phyloP scores from a whole-genome alignment of 352 stramenopile genomes.

The Phytopythium mirpurense region DNA sequence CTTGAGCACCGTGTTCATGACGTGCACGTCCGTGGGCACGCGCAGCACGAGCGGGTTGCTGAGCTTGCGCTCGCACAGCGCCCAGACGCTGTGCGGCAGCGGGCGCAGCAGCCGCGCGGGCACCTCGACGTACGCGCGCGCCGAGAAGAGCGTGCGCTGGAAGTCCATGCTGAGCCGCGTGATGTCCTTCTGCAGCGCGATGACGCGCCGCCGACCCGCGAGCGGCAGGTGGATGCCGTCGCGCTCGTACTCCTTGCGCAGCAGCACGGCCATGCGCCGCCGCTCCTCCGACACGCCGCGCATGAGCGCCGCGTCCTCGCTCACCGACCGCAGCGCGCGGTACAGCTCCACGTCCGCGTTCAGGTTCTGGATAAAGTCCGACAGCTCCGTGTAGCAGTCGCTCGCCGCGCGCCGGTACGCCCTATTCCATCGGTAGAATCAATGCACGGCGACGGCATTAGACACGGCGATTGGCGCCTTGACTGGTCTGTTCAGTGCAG shows the following conservation, averaged over 20 bases:
- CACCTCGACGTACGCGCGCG: slow-evolving; percentile 62
- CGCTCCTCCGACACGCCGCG: slow-evolving; percentile 85
- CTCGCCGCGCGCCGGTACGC: slow-evolving; percentile 81
- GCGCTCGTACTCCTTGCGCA: slow-evolving; percentile 93
- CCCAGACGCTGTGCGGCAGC: slow-evolving; percentile 55
- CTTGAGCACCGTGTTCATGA: slow-evolving; percentile 91
- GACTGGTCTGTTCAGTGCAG: too few species aligned
- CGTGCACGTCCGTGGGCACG: slow-evolving; percentile 79
- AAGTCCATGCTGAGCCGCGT: slow-evolving; percentile 86
- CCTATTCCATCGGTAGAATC: too few species aligned
- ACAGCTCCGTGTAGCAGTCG: slow-evolving; percentile 88
- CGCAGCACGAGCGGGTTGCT: slow-evolving; percentile 52
- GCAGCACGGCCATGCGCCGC: slow-evolving; percentile 79
- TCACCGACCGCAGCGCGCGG: slow-evolving; percentile 68
- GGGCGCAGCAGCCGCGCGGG: slow-evolving; percentile 40
- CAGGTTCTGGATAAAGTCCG: slow-evolving; percentile 93
- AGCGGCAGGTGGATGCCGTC: slow-evolving; percentile 92
- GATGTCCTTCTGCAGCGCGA: slow-evolving; percentile 86
- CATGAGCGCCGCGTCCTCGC: slow-evolving; percentile 44
- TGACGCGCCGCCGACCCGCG: slow-evolving; percentile 71
- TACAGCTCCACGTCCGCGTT: slow-evolving; percentile 93
- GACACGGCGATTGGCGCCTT: too few species aligned
- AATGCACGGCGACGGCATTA: too few species aligned
- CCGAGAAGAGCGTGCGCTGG: slow-evolving; percentile 75
- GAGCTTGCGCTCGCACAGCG: slow-evolving; percentile 59